Evolutionary conservation across 768 basidiomycete species (phyloP), one percentile per base, ranked within the genome.

Genomic region (Serendipita sp.): DNA sequence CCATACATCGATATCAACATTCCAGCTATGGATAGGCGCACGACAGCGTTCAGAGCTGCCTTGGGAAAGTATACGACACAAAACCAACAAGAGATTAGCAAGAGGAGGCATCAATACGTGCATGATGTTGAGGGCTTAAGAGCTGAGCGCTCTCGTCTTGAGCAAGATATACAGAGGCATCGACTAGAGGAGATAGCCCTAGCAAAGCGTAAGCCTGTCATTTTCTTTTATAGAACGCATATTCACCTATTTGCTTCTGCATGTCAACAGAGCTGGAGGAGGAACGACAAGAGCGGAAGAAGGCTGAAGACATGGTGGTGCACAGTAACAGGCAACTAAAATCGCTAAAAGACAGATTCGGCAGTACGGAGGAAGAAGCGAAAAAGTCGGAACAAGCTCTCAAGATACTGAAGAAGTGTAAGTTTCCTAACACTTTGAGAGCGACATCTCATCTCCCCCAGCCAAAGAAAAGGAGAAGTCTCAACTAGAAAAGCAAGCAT

Each of bases 401-500:
- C 36, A 37, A 60, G 10, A 4, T 29, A 8, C 29, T 60, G 27
- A 60, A 33, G 18, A 60, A 60, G 8, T 60, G 55, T 60, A 10
- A 52, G 48, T 52, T 52, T 10, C 55, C 27, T 18, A 27, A 33
- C 10, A 60, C 4, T 60, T 8, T 10, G 8, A 8, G 48, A 16
- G n/a, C 33, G 27, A 34, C 55, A 18, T 34, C 55, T 18, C 10
- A 33, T 23, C 18, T 10, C 29, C 34, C 36, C 16, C 36, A 60
- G 55, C 55, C 18, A 60, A 60, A 36, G 55, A 60, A 36, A 60
- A 60, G 33, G 55, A 60, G 55, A 60, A 60, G 27, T 34, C 27
- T 11, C 55, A 60, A n/a, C 36, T 60, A 8, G 55, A 60, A 31
- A 60, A 60, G 31, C 55, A 60, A 37, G 55, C 55, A 60, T 60